Evolutionary conservation across 75 land plant species (phyloP).

Genomic region (Cupressus sempervirens): DNA sequence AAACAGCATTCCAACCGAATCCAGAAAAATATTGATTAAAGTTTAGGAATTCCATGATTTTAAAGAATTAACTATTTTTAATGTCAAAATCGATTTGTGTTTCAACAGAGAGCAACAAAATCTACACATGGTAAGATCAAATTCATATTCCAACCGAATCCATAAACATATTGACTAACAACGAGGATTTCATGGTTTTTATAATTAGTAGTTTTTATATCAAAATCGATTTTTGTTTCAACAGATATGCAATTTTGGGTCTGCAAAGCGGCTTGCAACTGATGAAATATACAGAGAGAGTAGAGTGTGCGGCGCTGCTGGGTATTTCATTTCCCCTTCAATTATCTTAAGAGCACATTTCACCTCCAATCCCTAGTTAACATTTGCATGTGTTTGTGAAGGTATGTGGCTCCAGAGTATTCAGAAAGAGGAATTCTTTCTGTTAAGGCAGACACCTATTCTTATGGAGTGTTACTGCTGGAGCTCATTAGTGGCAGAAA

Average conservation of each 20-base stretch:
- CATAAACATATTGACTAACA: no score
- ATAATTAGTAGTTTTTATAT: no score
- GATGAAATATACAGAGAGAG: not conserved
- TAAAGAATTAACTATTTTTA: no score
- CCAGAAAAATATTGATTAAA: no score
- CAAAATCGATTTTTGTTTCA: not conserved
- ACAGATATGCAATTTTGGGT: not conserved
- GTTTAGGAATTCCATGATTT: no score
- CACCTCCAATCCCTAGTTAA: not conserved
- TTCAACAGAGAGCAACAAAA: no score
- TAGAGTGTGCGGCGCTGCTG: not conserved
- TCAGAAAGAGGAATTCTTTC: constrained; percentile 28
- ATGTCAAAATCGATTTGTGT: no score
- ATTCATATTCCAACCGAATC: no score
- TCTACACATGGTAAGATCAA: no score
- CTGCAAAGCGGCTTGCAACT: not conserved
- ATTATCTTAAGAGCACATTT: not conserved
- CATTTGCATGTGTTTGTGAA: constrained; percentile 1
- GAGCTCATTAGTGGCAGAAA: constrained; percentile 41
- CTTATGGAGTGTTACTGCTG: constrained; percentile 37
- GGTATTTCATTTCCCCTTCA: not conserved
- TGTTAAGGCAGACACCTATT: constrained; percentile 35
- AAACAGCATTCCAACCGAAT: no score
- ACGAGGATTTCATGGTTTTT: no score
- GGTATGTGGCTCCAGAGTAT: constrained; percentile 42